phyloP scores from a whole-genome alignment of 2,329 filamentous ascomycete species.

The Metarhizium robertsii region DNA sequence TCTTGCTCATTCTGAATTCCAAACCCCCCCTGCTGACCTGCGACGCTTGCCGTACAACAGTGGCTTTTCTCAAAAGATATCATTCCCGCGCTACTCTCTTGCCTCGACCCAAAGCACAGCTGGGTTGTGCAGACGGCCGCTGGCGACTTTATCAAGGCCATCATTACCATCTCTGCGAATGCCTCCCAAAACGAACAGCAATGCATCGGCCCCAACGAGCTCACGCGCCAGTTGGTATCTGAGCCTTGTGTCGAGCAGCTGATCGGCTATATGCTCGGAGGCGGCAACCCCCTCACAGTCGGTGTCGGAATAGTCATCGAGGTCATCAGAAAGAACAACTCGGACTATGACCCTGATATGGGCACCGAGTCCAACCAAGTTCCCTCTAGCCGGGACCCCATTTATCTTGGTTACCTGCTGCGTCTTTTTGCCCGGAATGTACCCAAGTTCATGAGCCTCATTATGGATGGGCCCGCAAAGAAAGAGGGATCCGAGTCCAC shows the following conservation, averaged over 20 bases:
- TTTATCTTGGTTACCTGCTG: slow-evolving; percentile 86
- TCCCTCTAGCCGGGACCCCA: slow-evolving; percentile 82
- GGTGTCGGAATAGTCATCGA: slow-evolving; percentile 97
- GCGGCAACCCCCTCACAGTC: slow-evolving; percentile 89
- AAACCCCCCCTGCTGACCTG: not conserved
- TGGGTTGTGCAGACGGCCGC: slow-evolving; percentile 93
- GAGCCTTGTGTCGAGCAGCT: slow-evolving; percentile 72
- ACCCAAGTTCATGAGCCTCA: slow-evolving; percentile 85
- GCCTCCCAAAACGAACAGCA: slow-evolving; percentile 96
- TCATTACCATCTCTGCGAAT: slow-evolving; percentile 97
- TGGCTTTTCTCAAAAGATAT: slow-evolving; percentile 89
- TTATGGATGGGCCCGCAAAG: slow-evolving; percentile 67
- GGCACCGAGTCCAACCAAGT: slow-evolving; percentile 68
- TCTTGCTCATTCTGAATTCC: not conserved
- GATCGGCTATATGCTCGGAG: slow-evolving; percentile 85
- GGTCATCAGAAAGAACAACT: slow-evolving; percentile 98
- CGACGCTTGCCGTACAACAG: slow-evolving; percentile 29
- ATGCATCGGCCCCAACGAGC: slow-evolving; percentile 96
- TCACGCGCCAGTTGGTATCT: slow-evolving; percentile 91
- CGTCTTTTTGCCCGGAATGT: slow-evolving; percentile 85
- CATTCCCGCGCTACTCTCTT: slow-evolving; percentile 78
- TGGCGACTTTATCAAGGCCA: slow-evolving; percentile 95
- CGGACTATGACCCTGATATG: slow-evolving; percentile 92
- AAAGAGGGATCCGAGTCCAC: slow-evolving; percentile 73
- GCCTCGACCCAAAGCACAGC: slow-evolving; percentile 73